phyloP scores from a whole-genome alignment of 2,329 filamentous ascomycete genomes.

The Sporothrix phasma region DNA sequence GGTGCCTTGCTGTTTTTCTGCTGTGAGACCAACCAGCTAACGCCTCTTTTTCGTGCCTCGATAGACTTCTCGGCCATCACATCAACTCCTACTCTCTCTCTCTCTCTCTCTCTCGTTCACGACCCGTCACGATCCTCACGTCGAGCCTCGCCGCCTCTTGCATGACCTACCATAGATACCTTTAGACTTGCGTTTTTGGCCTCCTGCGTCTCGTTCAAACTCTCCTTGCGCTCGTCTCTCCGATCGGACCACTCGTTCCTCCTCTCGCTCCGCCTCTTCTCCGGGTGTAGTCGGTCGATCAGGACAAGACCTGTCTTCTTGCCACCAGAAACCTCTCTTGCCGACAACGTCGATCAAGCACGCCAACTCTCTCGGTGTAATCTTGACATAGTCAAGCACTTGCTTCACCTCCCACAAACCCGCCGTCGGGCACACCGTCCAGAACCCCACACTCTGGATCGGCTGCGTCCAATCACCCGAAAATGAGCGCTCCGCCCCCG shows the following conservation, averaged over 20 bases:
- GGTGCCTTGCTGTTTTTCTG: background rate
- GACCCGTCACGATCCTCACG: conserved; percentile 13
- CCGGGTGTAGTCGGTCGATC: background rate
- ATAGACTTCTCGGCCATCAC: background rate
- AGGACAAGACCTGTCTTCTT: background rate
- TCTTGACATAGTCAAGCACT: conserved; percentile 11
- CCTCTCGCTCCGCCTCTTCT: background rate
- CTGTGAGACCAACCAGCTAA: conserved; percentile 12
- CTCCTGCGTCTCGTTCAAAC: background rate
- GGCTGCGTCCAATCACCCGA: conserved; percentile 20
- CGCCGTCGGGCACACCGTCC: background rate
- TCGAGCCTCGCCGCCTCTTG: conserved; percentile 7
- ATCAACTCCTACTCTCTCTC: too few species aligned
- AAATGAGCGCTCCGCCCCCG: conserved; percentile 58
- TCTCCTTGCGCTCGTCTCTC: background rate
- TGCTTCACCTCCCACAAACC: background rate
- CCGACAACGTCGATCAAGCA: background rate
- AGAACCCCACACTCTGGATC: conserved; percentile 10
- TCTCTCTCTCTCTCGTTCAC: conserved; percentile 9
- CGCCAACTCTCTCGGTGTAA: background rate
- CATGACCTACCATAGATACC: conserved; percentile 7
- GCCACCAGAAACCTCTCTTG: background rate
- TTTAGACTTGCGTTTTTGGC: conserved; percentile 7
- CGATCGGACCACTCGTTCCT: too few species aligned
- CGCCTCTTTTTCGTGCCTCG: conserved; percentile 6